Percentiles rank a stretch among this genome's conserved stretches.
Evolutionary conservation across 768 basidiomycete species (phyloP).

Genomic region (Suillus weaverae): DNA sequence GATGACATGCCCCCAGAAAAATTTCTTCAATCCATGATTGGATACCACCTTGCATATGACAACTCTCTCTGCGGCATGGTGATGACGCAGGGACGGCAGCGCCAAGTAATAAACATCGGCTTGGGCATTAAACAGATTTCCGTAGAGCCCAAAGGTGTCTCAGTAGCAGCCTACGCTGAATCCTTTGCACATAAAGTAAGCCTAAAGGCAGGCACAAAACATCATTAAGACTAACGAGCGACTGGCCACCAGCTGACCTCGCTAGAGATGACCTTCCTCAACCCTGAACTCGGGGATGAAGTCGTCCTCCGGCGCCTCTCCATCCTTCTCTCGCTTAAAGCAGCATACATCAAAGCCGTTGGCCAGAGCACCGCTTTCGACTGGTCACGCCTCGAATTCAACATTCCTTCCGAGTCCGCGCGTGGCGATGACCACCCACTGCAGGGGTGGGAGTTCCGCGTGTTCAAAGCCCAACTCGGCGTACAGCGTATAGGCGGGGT

Average conservation of each 20-base stretch:
- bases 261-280: conserved; percentile 54
- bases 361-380: conserved; percentile 82
- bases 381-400: conserved; percentile 79
- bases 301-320: conserved; percentile 71
- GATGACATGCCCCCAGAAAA: conserved; percentile 65
- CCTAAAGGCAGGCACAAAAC: background rate
- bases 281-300: conserved; percentile 55
- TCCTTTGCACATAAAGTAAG: conserved; percentile 75
- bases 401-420: conserved; percentile 62
- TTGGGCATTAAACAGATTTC: conserved; percentile 72
- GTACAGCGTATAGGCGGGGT: conserved; percentile 54
- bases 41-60: conserved; percentile 71
- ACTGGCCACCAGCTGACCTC: conserved; percentile 40
- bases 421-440: conserved; percentile 68
- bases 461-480: conserved; percentile 73
- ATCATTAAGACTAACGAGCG: background rate
- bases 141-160: conserved; percentile 59
- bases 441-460: conserved; percentile 83
- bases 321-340: conserved; percentile 77
- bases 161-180: conserved; percentile 65
- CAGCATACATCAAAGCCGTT: conserved; percentile 81
- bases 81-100: conserved; percentile 76
- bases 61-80: conserved; percentile 79
- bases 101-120: conserved; percentile 79
- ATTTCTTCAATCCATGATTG: conserved; percentile 73